Conservation (phyloP, 768 basidiomycete species). For the Boletus rufocinnamomeus region DNA sequence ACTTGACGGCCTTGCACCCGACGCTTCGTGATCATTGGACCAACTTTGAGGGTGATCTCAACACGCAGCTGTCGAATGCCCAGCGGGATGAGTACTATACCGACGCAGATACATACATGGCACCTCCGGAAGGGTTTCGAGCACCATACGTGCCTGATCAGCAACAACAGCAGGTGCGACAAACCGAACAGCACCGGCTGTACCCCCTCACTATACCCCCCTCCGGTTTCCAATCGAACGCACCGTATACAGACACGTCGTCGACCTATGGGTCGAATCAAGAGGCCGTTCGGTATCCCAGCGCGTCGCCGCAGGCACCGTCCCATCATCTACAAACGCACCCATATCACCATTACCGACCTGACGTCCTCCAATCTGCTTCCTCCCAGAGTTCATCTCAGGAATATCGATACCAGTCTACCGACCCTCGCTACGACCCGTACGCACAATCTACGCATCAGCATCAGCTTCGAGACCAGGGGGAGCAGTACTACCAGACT, state of each 20-base stretch:
- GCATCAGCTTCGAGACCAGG: conserved; percentile 20
- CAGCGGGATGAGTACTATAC: conserved; percentile 28
- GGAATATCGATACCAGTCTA: conserved; percentile 12
- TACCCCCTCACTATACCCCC: conserved; percentile 29
- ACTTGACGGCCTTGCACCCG: conserved; percentile 54
- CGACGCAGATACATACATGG: conserved; percentile 24
- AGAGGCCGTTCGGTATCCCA: conserved; percentile 4
- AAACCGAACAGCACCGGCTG: conserved; percentile 25
- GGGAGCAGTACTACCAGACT: conserved; percentile 25
- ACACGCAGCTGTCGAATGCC: conserved; percentile 47
- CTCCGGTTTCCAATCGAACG: conserved; percentile 13
- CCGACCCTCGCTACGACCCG: conserved; percentile 19
- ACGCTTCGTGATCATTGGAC: conserved; percentile 56
- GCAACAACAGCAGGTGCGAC: conserved; percentile 13
- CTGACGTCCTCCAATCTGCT: conserved; percentile 12
- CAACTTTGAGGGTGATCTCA: conserved; percentile 57
- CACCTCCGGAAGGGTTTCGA: conserved; percentile 4
- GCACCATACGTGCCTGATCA: not conserved
- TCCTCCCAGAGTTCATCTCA: conserved; percentile 26
- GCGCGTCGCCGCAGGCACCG: conserved; percentile 8
- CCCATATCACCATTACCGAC: conserved; percentile 17
- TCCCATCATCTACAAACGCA: conserved; percentile 1
- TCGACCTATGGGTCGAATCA: conserved; percentile 11
- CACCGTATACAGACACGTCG: conserved; percentile 4
- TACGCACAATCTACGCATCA: conserved; percentile 16